Conservation (phyloP, 2,329 filamentous ascomycete genomes). For the Claviceps capensis region DNA sequence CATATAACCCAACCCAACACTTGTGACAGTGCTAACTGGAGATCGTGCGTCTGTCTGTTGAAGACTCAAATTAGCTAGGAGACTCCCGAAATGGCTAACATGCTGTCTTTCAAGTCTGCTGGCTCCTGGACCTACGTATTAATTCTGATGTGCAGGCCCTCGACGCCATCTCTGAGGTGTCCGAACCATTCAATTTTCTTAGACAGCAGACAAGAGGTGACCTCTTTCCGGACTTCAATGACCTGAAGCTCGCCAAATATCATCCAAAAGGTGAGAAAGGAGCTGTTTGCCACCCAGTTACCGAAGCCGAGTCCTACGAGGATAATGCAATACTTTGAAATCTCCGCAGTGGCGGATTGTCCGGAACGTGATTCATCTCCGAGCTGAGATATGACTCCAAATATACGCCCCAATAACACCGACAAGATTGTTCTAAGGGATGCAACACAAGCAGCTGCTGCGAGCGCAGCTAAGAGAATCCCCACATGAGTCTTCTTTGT, state of each 20-base stretch:
- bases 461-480: slow-evolving; percentile 38
- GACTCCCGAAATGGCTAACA: background rate
- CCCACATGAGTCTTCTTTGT: slow-evolving; percentile 46
- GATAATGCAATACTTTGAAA: slow-evolving; percentile 47
- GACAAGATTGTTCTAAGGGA: slow-evolving; percentile 51
- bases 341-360: slow-evolving; percentile 36
- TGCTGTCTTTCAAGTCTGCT: background rate
- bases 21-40: slow-evolving; percentile 69
- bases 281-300: slow-evolving; percentile 53
- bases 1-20: slow-evolving; percentile 59
- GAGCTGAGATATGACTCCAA: slow-evolving; percentile 55
- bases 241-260: slow-evolving; percentile 73
- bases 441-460: slow-evolving; percentile 45
- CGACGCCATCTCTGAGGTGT: slow-evolving; percentile 52
- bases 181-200: slow-evolving; percentile 80
- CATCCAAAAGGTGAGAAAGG: slow-evolving; percentile 59
- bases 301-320: slow-evolving; percentile 48
- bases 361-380: slow-evolving; percentile 39
- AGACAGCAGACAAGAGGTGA: slow-evolving; percentile 56
- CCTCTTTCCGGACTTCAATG: slow-evolving; percentile 42
- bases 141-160: slow-evolving; percentile 55
- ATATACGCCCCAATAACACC: slow-evolving; percentile 60
- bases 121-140: slow-evolving; percentile 48
- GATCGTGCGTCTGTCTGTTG: slow-evolving; percentile 63
- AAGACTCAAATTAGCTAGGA: background rate